Evolutionary conservation across 148 eudicot species (phyloP), one percentile per base, ranked within the genome.

Genomic region (Rhododendron henanense): DNA sequence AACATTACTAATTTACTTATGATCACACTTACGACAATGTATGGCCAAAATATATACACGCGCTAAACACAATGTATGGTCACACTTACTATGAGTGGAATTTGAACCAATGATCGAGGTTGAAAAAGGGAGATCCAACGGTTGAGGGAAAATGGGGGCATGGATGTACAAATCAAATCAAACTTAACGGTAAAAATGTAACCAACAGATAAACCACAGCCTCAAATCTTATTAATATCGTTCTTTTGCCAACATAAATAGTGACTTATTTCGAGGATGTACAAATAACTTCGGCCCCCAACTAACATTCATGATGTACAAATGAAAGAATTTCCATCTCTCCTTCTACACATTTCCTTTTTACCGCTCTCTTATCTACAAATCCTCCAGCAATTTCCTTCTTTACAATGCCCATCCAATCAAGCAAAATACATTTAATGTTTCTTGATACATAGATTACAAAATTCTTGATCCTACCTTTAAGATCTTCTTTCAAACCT

Each of bases 341-440:
- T 83, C 87, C 87, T 90, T 48, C 25, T 85, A 82, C 73, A 78
- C 2, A 16, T 50, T 45, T 50, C 41, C 85, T 33, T 80, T 47
- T 85, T 53, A 63, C 84, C 79, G 48, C 47, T 85, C 77, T 78
- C 57, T 73, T 88, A 91, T 91, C 89, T 91, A 90, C 93, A 91
- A 84, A 57, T 48, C 84, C 83, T 85, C 86, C 88, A 63, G 44
- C 83, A 83, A 86, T 84, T 81, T 50, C 50, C 63, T 85, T 41
- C 84, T 71, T 80, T 86, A 83, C 57, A 41, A 47, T 83, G 9
- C 51, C 75, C 88, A 57, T 53, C 83, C 39, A 79, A 45, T 44
- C 87, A 53, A 88, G 78, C 78, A 48, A 69, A 80, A 88, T 16
- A 41, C 75, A 79, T 55, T 47, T 5, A 55, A 74, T 74, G 78